Evolutionary conservation across 768 basidiomycete species (phyloP), one percentile per base, ranked within the genome.

Genomic region (Suillus placidus): DNA sequence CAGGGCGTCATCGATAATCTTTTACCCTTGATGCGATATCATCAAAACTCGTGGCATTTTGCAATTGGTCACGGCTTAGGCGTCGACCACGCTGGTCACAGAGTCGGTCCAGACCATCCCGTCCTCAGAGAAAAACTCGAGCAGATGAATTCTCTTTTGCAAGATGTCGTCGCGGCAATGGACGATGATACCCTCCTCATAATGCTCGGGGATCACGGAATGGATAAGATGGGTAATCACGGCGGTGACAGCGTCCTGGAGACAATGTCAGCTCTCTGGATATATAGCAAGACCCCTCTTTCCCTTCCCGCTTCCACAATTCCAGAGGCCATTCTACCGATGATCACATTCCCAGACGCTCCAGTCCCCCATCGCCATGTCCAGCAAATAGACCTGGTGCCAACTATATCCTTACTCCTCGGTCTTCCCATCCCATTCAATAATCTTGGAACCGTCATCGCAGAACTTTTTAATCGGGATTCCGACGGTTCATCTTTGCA

Each of bases 341-440:
- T 80, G 56, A 82, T 78, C 1, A 79, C 79, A 0, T 93, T 90
- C 72, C 90, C 92, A 2, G 86, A 82, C n/a, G 81, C 86, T 20
- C 71, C 79, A 0, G 73, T 77, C 3, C 77, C 82, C 0, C 85
- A 85, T 72, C 87, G 95, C 20, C 81, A 83, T 12, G 84, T 97
- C 62, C 91, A 96, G 70, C 97, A 99, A 78, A 96, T 99, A 67
- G 97, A 98, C 76, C 82, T 99, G 56, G 85, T 97, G 0, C 94
- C 97, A 0, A 90, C 95, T 0, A 78, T 99, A 23, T 90, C 95
- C 0, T 87, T 98, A 20, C 85, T 97, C 18, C 87, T 99, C 12
- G 97, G 97, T 16, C 81, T 97, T 3, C 94, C 96, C 0, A 92
- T 99, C 47, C 97, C 97, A 0, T 98, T 91, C 80, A 97, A 96